These are phyloP conservation scores for Microcera coccophila DNA, from an alignment of 2,329 filamentous ascomycete genomes.

Conservation along the genomic window DNA sequence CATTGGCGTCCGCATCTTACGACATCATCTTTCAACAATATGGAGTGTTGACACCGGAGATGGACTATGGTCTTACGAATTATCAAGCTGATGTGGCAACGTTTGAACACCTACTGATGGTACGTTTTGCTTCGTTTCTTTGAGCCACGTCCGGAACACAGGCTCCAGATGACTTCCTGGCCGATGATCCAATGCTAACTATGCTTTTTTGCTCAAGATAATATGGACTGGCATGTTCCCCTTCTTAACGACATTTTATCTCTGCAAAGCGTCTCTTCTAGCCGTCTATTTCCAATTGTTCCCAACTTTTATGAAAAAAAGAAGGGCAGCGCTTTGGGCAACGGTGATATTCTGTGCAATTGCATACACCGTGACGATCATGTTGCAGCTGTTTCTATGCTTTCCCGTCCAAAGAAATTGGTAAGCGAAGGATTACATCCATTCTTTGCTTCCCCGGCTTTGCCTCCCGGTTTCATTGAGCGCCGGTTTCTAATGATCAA, in stretches of 20 bases:
- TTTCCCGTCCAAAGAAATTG: slow-evolving; percentile 2
- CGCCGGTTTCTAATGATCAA: no score
- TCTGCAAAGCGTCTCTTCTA: slow-evolving; percentile 2
- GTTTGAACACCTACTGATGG: background rate
- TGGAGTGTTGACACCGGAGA: background rate
- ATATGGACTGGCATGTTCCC: slow-evolving; percentile 1
- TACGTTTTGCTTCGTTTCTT: no score
- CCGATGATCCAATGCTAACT: no score
- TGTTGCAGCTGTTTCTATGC: background rate
- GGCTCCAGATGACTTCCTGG: no score
- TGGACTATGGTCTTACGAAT: background rate
- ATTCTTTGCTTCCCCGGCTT: no score
- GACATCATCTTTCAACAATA: background rate
- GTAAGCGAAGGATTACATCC: background rate
- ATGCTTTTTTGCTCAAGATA: no score
- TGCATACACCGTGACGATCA: slow-evolving; percentile 1
- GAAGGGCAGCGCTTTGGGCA: background rate
- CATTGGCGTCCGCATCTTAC: background rate
- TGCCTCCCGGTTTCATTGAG: background rate
- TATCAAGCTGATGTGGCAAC: background rate
- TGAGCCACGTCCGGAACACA: no score
- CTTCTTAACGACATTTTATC: slow-evolving; percentile 2
- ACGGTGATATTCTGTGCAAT: background rate
- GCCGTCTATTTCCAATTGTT: slow-evolving; percentile 1
- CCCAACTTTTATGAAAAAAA: slow-evolving; percentile 1